Evolutionary conservation across 495 filamentous ascomycete genomes (phyloP), one percentile per base, ranked within the genome.

Genomic region (Aspergillus conjunctus): DNA sequence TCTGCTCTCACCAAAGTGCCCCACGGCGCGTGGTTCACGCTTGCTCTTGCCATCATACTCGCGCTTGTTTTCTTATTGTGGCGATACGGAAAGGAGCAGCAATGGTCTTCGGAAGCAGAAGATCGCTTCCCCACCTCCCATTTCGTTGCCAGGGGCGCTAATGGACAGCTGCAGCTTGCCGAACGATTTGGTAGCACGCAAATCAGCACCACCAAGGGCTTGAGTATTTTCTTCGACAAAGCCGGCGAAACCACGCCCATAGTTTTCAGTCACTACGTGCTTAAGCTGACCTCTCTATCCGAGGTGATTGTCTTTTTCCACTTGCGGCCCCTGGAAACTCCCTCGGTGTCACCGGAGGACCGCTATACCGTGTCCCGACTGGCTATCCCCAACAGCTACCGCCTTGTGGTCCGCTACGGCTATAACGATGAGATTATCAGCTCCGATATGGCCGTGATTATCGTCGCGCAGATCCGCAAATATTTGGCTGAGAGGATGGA

Each of bases 21-120:
- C 2, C 71, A 84, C 1, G 88, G 88, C 1, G 88, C 88, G 14
- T 91, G 88, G 88, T 89, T 91, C 59, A 91, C 88, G 0, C 70
- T 91, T 11, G 71, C 83, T 0, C 78, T 91, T n/a, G 79, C 86
- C 0, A 71, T 73, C 7, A 66, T 88, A 1, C 74, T 91, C 0
- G 77, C 85, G 0, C 74, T 70, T 32, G 62, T 91, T 26, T 86
- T 91, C 61, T 70, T 90, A 30, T 75, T 91, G 12, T 91, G 88
- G 88, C 83, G 88, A 18, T 90, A 83, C 56, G 88, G 88, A 15
- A 91, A 91, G 68, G 85, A 89, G 58, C 80, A 81, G 52, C 88
- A 91, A 68, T 91, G 88, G 88, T 73, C 66, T 14, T 82, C 88
- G 10, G 88, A 91, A 70, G 79, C 76, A 0, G 75, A 78, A 46